Evolutionary conservation across 2,329 filamentous ascomycete genomes (phyloP).

Genomic region (Calonectria hongkongensis): DNA sequence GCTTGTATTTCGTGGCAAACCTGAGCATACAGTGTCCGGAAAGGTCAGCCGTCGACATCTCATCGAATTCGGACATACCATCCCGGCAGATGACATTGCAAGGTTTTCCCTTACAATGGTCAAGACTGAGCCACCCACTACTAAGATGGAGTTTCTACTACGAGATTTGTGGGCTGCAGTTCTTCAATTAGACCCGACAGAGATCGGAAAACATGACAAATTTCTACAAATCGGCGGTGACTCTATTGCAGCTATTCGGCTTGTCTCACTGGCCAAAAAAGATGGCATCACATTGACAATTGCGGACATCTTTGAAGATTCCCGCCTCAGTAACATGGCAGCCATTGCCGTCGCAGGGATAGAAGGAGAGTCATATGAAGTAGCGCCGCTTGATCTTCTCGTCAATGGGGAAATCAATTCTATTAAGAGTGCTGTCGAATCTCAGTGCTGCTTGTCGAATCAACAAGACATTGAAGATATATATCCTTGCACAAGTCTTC

Average conservation of each 20-base stretch:
- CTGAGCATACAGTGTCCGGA: constrained; percentile 41
- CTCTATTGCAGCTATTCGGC: constrained; percentile 50
- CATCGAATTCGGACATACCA: neutral
- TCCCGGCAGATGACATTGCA: neutral
- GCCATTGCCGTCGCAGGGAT: neutral
- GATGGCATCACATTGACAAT: constrained; percentile 23
- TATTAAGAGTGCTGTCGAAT: neutral
- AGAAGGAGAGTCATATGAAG: neutral
- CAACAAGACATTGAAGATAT: constrained; percentile 54
- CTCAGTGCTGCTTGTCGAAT: constrained; percentile 7
- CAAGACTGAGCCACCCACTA: constrained; percentile 3
- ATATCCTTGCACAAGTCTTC: constrained; percentile 60
- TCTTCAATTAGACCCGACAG: constrained; percentile 22
- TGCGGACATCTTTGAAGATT: constrained; percentile 37
- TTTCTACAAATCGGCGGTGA: constrained; percentile 55
- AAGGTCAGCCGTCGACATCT: constrained; percentile 45
- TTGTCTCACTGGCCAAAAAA: constrained; percentile 39
- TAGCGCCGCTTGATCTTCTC: neutral
- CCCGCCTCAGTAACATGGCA: constrained; percentile 24
- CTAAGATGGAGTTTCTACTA: neutral
- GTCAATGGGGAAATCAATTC: neutral
- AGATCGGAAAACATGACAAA: constrained; percentile 56
- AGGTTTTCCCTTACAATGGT: neutral
- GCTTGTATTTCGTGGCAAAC: constrained; percentile 37
- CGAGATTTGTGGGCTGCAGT: constrained; percentile 39